Evolutionary conservation across 345 rosid species (phyloP).

Genomic region (Passiflora organensis): DNA sequence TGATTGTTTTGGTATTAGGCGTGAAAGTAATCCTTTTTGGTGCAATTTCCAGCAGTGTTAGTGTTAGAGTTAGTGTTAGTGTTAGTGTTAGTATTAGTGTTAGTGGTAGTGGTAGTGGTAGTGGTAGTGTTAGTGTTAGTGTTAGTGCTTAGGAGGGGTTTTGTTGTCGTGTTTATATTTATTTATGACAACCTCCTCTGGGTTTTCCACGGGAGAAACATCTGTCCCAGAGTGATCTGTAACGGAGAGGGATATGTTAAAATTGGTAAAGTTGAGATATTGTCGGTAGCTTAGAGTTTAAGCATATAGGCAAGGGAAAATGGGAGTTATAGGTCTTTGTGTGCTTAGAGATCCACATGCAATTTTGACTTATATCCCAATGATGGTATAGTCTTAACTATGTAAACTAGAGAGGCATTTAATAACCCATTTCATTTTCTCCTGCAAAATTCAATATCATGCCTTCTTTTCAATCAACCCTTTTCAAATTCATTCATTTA

Average conservation of each 20-base stretch:
- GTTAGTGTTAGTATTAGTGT: no score
- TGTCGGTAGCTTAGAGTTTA: background rate
- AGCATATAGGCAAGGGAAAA: slow-evolving; percentile 1
- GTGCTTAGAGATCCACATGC: background rate
- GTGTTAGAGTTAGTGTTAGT: no score
- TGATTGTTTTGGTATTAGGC: background rate
- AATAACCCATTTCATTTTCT: no score
- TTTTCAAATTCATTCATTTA: no score
- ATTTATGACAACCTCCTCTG: background rate
- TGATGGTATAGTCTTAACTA: background rate
- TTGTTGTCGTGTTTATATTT: background rate
- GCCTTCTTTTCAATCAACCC: no score
- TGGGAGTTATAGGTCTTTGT: background rate
- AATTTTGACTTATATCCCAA: background rate
- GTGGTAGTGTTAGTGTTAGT: no score
- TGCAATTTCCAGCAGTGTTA: background rate
- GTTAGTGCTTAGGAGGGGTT: no score
- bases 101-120: no score
- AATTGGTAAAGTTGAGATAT: background rate
- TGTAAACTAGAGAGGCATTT: background rate
- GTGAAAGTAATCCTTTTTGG: background rate
- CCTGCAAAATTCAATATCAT: no score
- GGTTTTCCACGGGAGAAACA: background rate
- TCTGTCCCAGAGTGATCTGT: background rate
- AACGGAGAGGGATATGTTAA: background rate